Percentiles rank a stretch among this genome's conserved stretches.
Conservation (phyloP, 2,329 filamentous ascomycete species). For the Fusarium citri region DNA sequence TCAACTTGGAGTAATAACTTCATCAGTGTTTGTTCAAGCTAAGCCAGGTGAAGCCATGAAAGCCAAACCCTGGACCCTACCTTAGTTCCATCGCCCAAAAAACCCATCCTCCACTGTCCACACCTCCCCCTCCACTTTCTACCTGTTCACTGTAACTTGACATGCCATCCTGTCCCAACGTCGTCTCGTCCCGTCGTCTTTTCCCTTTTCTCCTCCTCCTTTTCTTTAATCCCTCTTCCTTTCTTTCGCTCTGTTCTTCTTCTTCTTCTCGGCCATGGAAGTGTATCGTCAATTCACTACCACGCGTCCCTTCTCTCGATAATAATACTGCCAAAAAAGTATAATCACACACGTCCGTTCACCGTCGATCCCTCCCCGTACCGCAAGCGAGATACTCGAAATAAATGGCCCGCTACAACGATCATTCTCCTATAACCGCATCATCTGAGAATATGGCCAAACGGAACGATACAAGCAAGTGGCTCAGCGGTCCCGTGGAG, state of each 20-base stretch:
- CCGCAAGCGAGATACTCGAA: constrained; percentile 11
- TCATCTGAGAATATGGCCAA: constrained; percentile 21
- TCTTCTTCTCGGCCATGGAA: constrained; percentile 28
- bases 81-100: not conserved
- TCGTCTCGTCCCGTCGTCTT: constrained; percentile 5
- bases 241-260: not conserved
- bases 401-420: constrained; percentile 31
- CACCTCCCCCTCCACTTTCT: constrained; percentile 31
- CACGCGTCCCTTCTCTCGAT: not conserved
- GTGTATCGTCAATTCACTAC: not conserved
- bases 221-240: not conserved
- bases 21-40: not conserved
- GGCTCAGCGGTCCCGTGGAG: constrained; percentile 22
- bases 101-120: constrained; percentile 21
- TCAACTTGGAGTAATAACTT: not conserved
- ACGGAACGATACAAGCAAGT: constrained; percentile 1
- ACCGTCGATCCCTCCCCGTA: constrained; percentile 7
- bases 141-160: constrained; percentile 13
- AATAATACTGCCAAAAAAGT: not conserved
- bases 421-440: constrained; percentile 18
- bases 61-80: constrained; percentile 24
- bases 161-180: not conserved
- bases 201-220: constrained; percentile 19
- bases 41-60: not conserved
- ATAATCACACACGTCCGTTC: not conserved